phyloP scores from a whole-genome alignment of 2,329 filamentous ascomycete species.

The Dothiorella sarmentorum region DNA sequence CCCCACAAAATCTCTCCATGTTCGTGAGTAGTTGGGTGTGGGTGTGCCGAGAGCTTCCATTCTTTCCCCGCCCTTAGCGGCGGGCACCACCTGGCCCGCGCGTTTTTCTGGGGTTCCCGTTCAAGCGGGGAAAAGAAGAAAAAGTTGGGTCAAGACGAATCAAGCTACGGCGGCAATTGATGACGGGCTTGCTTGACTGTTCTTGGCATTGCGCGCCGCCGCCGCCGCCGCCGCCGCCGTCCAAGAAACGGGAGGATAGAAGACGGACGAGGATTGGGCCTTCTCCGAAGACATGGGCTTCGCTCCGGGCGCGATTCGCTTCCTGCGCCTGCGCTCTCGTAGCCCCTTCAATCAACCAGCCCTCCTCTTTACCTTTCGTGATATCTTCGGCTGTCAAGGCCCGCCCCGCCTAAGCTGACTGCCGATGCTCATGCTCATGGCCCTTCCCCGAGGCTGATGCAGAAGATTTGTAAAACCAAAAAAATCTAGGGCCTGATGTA shows the following conservation, averaged over 20 bases:
- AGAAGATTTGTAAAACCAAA: too few relatives aligned
- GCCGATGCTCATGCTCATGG: too few relatives aligned
- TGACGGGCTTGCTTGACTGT: not conserved
- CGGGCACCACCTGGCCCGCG: not conserved
- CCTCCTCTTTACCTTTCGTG: too few relatives aligned
- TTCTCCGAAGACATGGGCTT: not conserved
- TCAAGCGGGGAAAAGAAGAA: not conserved
- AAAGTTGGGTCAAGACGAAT: not conserved
- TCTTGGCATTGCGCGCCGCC: not conserved
- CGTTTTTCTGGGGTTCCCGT: not conserved
- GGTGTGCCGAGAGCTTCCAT: not conserved
- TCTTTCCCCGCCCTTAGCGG: not conserved
- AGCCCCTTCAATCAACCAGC: too few relatives aligned
- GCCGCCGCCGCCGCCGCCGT: not conserved
- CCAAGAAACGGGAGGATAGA: not conserved
- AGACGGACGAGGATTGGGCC: not conserved
- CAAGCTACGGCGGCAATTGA: not conserved
- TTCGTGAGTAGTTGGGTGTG: not conserved
- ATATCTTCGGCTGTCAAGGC: too few relatives aligned
- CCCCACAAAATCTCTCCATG: not conserved
- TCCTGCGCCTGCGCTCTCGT: too few relatives aligned
- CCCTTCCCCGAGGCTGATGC: not conserved
- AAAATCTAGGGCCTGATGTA: not conserved
- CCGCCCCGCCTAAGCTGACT: too few relatives aligned
- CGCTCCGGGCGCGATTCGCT: not conserved